Evolutionary conservation across 2,329 filamentous ascomycete genomes (phyloP), one percentile per base, ranked within the genome.

Genomic region (Cryphonectria parasitica): DNA sequence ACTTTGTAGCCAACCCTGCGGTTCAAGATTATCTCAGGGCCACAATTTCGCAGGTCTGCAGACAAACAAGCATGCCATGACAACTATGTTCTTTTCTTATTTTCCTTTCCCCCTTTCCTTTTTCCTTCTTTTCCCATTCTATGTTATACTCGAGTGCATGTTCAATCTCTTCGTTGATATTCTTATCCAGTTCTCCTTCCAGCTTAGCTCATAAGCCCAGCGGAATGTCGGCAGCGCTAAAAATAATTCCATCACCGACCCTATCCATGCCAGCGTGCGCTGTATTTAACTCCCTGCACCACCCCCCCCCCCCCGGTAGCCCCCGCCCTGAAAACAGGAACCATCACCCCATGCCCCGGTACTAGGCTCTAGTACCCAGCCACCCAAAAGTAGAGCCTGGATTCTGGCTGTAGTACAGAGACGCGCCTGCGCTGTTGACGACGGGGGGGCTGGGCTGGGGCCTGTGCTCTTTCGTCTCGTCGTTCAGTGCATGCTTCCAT

Each of bases 171-270:
- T 49, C 28, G 7, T n/a, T 8, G 1, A 8, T 8, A 1, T 28
- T 7, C 15, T 17, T 17, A 7, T 17, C 7, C 22, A 31, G 31
- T 22, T 10, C 17, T 61, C 28, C 56, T 36, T 41, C 61, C 39
- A 31, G 22, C 36, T 56, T 11, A n/a, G 45, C 15, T 41, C 17
- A 36, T 28, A 15, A 11, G 31, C 28, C n/a, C 6, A 34, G 31
- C 64, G 31, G 64, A 34, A 34, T n/a, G 45, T 34, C 64, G 64
- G 64, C 28, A 56, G 31, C 64, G 64, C 64, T 66, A 66, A 66
- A 66, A 66, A 61, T 61, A 61, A 28, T 8, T n/a, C 34, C n/a
- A 3, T n/a, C 31, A 64, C 5, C 15, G 25, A 22, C 6, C 34
- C 15, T 28, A 10, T 13, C 61, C 19, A 3, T 45, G 34, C 61